Evolutionary conservation across 768 basidiomycete species (phyloP).

Genomic region (Lentinus tigrinus): DNA sequence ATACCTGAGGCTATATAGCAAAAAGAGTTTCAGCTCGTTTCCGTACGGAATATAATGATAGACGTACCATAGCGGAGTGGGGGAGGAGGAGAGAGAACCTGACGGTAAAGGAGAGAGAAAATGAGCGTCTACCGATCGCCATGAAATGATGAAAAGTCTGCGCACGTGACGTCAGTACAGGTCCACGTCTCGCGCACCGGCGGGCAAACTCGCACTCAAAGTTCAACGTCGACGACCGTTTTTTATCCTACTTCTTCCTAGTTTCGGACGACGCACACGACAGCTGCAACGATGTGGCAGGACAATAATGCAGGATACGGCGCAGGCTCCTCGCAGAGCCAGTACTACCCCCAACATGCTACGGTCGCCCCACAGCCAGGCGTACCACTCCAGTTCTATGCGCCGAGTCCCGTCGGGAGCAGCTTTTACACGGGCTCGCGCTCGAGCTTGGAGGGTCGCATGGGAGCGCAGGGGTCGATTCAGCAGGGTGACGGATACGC

Average conservation of each 20-base stretch:
- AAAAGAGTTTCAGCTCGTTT: neutral
- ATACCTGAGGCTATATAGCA: constrained; percentile 63
- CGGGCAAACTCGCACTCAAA: neutral
- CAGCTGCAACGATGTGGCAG: constrained; percentile 64
- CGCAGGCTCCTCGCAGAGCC: constrained; percentile 56
- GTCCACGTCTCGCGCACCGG: constrained; percentile 14
- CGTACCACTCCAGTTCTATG: constrained; percentile 75
- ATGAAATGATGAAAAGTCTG: neutral
- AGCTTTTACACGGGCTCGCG: constrained; percentile 69
- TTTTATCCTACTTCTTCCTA: constrained; percentile 2
- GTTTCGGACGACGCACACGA: neutral
- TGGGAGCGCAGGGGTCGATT: constrained; percentile 54
- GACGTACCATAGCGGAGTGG: constrained; percentile 26
- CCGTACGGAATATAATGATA: neutral
- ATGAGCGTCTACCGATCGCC: neutral
- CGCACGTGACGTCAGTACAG: constrained; percentile 17
- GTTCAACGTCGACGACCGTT: constrained; percentile 8
- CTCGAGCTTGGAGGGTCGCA: constrained; percentile 75
- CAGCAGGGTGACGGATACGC: constrained; percentile 51
- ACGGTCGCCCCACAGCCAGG: constrained; percentile 42
- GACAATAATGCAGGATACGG: constrained; percentile 59
- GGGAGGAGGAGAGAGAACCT: constrained; percentile 11
- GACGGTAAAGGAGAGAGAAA: neutral
- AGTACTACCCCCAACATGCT: constrained; percentile 48
- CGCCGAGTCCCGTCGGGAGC: constrained; percentile 56